Evolutionary conservation across 148 eudicot species (phyloP).

Genomic region (Vaccinium corymbosum): DNA sequence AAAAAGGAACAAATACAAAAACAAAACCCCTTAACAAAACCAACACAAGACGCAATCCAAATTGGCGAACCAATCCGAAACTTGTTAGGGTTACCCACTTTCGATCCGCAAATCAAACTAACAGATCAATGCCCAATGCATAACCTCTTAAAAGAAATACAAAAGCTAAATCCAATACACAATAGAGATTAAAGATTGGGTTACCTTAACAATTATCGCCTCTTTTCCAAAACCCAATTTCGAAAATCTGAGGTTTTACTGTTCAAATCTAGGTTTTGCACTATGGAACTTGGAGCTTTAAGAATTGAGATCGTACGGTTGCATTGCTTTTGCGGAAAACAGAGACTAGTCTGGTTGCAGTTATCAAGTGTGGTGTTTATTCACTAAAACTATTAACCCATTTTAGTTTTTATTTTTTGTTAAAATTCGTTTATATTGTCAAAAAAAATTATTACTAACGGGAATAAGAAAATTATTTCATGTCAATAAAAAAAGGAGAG

Average conservation of each 20-base stretch:
- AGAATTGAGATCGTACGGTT: background rate
- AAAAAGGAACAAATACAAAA: background rate
- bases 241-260: conserved; percentile 13
- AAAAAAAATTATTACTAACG: too few relatives aligned
- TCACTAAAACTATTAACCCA: too few relatives aligned
- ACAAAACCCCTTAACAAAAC: background rate
- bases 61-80: background rate
- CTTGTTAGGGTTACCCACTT: background rate
- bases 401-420: too few relatives aligned
- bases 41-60: background rate
- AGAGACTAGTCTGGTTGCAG: background rate
- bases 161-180: background rate
- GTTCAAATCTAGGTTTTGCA: conserved; percentile 9
- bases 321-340: background rate
- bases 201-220: background rate
- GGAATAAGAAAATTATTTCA: too few relatives aligned
- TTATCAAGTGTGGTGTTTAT: background rate
- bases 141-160: background rate
- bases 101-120: background rate
- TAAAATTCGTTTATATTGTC: too few relatives aligned
- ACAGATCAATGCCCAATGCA: background rate
- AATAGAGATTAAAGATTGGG: background rate
- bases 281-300: background rate
- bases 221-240: background rate
- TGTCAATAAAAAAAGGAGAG: too few relatives aligned